Conservation (phyloP, 164 flowering plant genomes). For the Magnolia officinalis region DNA sequence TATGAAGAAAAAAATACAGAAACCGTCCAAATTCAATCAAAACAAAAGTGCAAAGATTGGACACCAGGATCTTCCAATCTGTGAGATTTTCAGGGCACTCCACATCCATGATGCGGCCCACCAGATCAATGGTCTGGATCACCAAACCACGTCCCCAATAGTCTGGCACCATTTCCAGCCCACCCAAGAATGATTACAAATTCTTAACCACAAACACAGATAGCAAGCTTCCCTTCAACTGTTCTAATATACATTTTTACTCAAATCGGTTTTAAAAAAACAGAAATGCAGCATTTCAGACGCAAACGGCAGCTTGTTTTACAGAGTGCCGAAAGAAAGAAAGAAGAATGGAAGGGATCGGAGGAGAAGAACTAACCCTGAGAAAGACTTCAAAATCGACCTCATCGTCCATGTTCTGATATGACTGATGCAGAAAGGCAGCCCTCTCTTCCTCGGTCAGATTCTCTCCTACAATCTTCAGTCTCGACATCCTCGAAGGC, state of each 20-base stretch:
- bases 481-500: slow-evolving; percentile 64
- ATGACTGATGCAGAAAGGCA: slow-evolving; percentile 43
- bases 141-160: not conserved
- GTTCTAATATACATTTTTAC: not conserved
- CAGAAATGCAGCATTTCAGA: not conserved
- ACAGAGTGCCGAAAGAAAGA: not conserved
- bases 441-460: slow-evolving; percentile 66
- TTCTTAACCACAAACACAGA: not conserved
- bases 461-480: slow-evolving; percentile 76
- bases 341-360: not conserved
- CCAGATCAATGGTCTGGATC: not conserved
- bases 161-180: not conserved
- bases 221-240: not conserved
- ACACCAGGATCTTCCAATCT: not conserved
- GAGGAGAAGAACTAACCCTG: slow-evolving; percentile 34
- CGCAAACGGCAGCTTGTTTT: too few relatives aligned
- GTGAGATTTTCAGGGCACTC: not conserved
- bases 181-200: not conserved
- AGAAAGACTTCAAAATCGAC: slow-evolving; percentile 89
- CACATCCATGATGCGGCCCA: not conserved
- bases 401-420: slow-evolving; percentile 47
- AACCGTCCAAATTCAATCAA: not conserved
- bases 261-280: not conserved
- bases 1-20: too few relatives aligned
- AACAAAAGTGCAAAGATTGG: not conserved